Base-by-base conservation (phyloP, 164 flowering plant genomes). In the Annona squamosa region DNA sequence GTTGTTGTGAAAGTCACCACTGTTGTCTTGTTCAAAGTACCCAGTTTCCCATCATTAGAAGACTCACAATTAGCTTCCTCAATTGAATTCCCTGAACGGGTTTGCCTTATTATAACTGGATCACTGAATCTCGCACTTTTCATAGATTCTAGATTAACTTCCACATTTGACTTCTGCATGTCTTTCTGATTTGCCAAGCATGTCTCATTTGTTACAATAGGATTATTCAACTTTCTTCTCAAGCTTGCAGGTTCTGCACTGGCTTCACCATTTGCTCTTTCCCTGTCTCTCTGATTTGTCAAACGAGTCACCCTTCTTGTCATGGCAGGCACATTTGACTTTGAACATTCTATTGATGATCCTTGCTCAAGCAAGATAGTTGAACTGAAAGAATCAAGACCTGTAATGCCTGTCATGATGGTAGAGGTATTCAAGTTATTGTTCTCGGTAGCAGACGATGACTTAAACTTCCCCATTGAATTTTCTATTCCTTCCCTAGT, bases 221-320 rank as follows among this genome's bases (percentile, higher is more conserved):
- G 52, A 7, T 7, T 48, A 48, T 7, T 48, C 52, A 7, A 48
- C 17, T 61, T n/a, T 13, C 17, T 6, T 3, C 63, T 61, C 17
- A 10, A 61, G 63, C 37, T 61, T 61, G 19, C 4, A n/a, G 63
- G 63, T 12, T 61, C 19, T 12, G 17, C 16, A 13, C 3, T n/a
- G 17, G 3, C 67, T 26, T 65, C 67, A 37, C 47, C 37, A 42
- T 17, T 3, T 37, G 59, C 18, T 19, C 19, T 46, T 26, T n/a
- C 74, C 10, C 4, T 72, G 19, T 37, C 75, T 65, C 5, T 17
- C 16, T 65, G 69, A 65, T 46, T 17, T 5, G 19, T 63, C 48
- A 69, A 72, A 65, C 75, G 47, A 47, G 75, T 48, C 57, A 45
- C 3, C 42, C 67, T 45, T 42, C 7, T 62, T 19, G 42, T 71